Evolutionary conservation across 139 green algal species (phyloP), one percentile per base, ranked within the genome.

Genomic region (Chlamydomonas applanata): DNA sequence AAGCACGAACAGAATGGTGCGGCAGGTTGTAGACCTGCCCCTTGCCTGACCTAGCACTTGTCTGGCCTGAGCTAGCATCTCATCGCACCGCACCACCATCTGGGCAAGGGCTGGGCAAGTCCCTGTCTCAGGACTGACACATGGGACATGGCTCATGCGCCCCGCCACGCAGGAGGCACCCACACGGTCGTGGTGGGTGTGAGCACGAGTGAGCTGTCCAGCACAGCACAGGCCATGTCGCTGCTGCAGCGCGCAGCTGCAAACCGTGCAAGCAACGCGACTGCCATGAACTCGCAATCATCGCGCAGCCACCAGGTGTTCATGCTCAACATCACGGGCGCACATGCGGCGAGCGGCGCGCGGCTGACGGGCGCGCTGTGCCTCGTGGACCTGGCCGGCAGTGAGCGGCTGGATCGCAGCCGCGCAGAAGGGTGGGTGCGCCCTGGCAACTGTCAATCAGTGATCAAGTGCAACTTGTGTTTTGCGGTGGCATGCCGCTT

Each of bases 321-420:
- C 84, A 96, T 95, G 82, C 85, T 97, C 25, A 89, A 93, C 84
- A 94, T 97, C 79, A 90, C 78, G 17, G 92, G 91, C n/a, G 76
- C 32, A 9, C 89, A 98, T 71, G 86, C 86, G 34, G 85, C 81
- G 9, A 87, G 64, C 35, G 82, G 75, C 35, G 86, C 76, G 1
- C 40, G 67, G 20, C 86, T 96, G 33, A 83, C 81, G 33, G 91
- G 91, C 44, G 79, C 80, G 59, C 83, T 97, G 29, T 94, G 91
- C 85, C 81, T 98, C 35, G 93, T 98, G 22, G 93, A 97, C 82
- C 80, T 98, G 17, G 94, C 94, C 30, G 93, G 79, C 82, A 94
- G 90, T 72, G 91, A 96, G 81, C 85, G 91, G 2, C 81, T 96
- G 67, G 83, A 82, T 25, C 77, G 91, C 52, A 89, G 77, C 36